phyloP scores from a whole-genome alignment of 169 alveolate genomes.

The Plasmodium ovale region DNA sequence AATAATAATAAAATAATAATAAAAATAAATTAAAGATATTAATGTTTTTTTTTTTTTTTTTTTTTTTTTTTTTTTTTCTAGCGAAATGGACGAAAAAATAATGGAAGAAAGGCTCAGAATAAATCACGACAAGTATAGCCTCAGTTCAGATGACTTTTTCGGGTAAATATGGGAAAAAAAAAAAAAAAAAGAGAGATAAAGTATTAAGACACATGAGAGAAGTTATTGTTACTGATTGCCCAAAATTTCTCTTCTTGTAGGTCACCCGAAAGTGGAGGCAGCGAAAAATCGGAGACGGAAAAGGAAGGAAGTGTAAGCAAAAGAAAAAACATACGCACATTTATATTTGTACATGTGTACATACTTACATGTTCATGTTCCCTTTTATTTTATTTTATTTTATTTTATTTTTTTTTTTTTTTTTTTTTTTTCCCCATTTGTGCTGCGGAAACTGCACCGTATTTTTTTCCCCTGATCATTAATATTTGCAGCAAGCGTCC shows the following conservation, averaged over 20 bases:
- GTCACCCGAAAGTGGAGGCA: not conserved
- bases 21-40: too few species aligned
- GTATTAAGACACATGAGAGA: too few species aligned
- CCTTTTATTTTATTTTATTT: too few species aligned
- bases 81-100: slow-evolving; percentile 20
- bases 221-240: too few species aligned
- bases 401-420: slow-evolving; percentile 5
- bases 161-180: slow-evolving; percentile 14
- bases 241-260: not conserved
- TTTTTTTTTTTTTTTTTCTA: not conserved
- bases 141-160: slow-evolving; percentile 14
- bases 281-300: not conserved
- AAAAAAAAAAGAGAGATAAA: too few species aligned
- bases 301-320: not conserved
- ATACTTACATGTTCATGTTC: not conserved
- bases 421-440: not conserved
- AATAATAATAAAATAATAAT: too few species aligned
- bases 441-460: too few species aligned
- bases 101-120: slow-evolving; percentile 65
- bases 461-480: too few species aligned
- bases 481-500: slow-evolving; percentile 36
- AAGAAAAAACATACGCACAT: not conserved
- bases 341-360: not conserved
- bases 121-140: slow-evolving; percentile 41
- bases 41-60: not conserved